Base-by-base conservation (phyloP, 139 green algal genomes). In the Tetraselmis striata region DNA sequence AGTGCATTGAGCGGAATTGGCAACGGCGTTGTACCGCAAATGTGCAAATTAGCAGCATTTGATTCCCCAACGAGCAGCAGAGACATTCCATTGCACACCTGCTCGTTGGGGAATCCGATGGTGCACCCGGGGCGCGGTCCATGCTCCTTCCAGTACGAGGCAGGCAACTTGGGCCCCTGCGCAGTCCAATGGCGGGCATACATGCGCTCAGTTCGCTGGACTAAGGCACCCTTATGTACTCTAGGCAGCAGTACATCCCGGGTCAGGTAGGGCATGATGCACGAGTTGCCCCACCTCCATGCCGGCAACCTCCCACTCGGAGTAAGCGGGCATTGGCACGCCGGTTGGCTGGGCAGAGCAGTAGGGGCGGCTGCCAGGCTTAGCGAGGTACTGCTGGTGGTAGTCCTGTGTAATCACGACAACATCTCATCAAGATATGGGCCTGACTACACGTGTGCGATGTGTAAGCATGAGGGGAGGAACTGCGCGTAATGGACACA, bases 331-430 rank as follows among this genome's bases (percentile, higher is more conserved):
- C 83, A 86, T 77, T 2, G 59, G 5, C 1, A 83, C 78, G 59
- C 83, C 83, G 1, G 83, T 83, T 1, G 83, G 83, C 59, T 86
- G 78, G 59, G 83, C 83, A 1, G 59, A 81, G 78, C 83, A 86
- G 77, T 86, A 86, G 27, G 77, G 77, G n/a, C 82, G 77, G 1
- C n/a, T 32, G 23, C 77, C 77, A 5, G 77, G 82, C 58, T 84
- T 84, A 26, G 83, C 85, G 2, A 89, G 58, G 59, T 89, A 89
- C 79, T 89, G 82, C 78, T 89, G 85, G 31, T 89, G 85, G 82
- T 89, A 89, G 28, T 83, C 82, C 45, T n/a, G n/a, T n/a, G n/a
- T n/a, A n/a, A n/a, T n/a, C n/a, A n/a, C n/a, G n/a, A n/a, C n/a
- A n/a, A n/a, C n/a, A n/a, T n/a, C n/a, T n/a, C n/a, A n/a, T n/a